phyloP scores from a whole-genome alignment of 495 filamentous ascomycete genomes.

The Penicillium chermesinum region DNA sequence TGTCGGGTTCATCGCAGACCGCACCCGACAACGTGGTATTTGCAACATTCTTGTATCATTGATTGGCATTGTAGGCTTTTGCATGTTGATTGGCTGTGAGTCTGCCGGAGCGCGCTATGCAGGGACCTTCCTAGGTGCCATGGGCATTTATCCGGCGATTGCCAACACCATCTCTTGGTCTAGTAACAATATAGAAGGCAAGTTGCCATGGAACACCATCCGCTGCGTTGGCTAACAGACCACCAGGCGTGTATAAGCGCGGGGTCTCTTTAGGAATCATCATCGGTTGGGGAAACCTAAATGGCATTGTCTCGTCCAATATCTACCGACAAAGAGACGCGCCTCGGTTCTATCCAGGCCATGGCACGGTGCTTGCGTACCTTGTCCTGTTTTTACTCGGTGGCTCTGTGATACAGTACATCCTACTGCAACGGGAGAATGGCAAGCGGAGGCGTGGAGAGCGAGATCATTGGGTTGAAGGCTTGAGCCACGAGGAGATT shows the following conservation, averaged over 20 bases:
- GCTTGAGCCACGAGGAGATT: slow-evolving; percentile 29
- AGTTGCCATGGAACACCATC: background rate
- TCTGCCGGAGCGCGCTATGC: slow-evolving; percentile 67
- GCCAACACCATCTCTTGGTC: slow-evolving; percentile 90
- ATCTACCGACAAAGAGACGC: slow-evolving; percentile 54
- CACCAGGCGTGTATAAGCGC: slow-evolving; percentile 73
- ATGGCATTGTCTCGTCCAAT: slow-evolving; percentile 78
- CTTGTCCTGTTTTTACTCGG: slow-evolving; percentile 55
- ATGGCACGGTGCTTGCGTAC: slow-evolving; percentile 56
- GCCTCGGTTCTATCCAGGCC: slow-evolving; percentile 53
- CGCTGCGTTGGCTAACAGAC: background rate
- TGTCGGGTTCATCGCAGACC: slow-evolving; percentile 75
- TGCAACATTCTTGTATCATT: slow-evolving; percentile 72
- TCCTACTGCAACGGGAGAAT: slow-evolving; percentile 49
- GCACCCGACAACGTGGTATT: slow-evolving; percentile 68
- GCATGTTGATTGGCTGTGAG: slow-evolving; percentile 63
- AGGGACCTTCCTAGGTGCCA: slow-evolving; percentile 76
- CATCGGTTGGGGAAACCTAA: slow-evolving; percentile 91
- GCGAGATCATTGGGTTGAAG: slow-evolving; percentile 60
- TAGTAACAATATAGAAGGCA: slow-evolving; percentile 80
- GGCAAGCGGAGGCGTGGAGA: slow-evolving; percentile 50
- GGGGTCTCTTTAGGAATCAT: slow-evolving; percentile 82
- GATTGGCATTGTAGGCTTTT: slow-evolving; percentile 72
- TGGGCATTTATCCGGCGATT: slow-evolving; percentile 89
- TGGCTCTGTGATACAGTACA: slow-evolving; percentile 59